Conservation (phyloP, 2,329 filamentous ascomycete species). For the Ophiostoma tasmaniense region DNA sequence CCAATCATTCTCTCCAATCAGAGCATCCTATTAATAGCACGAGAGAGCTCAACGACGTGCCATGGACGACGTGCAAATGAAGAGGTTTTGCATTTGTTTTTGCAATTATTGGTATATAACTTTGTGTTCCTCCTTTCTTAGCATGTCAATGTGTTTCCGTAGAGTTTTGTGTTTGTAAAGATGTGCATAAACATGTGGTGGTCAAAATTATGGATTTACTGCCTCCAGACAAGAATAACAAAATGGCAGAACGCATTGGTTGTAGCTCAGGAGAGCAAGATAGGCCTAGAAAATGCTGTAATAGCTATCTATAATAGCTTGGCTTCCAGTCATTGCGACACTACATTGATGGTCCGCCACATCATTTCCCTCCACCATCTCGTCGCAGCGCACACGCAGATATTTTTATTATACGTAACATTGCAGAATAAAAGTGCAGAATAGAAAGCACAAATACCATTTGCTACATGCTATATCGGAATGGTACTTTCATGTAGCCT, state of each 20-base stretch:
- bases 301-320: no score
- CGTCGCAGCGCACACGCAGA: no score
- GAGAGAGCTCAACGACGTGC: not conserved
- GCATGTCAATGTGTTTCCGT: not conserved
- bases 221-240: not conserved
- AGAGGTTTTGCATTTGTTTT: not conserved
- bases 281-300: no score
- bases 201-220: not conserved
- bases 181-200: not conserved
- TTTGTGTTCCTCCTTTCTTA: not conserved
- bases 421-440: no score
- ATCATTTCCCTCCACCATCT: no score
- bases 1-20: constrained; percentile 1
- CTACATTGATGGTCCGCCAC: no score
- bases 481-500: not conserved
- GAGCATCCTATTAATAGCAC: constrained; percentile 4
- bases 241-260: not conserved
- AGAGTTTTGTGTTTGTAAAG: not conserved
- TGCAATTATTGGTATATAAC: not conserved
- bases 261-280: no score
- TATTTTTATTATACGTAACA: no score
- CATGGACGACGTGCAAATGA: not conserved
- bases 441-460: not conserved
- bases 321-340: no score
- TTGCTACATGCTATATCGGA: not conserved